Evolutionary conservation across 331 rosid genomes (phyloP).

Genomic region (Saraca asoca): DNA sequence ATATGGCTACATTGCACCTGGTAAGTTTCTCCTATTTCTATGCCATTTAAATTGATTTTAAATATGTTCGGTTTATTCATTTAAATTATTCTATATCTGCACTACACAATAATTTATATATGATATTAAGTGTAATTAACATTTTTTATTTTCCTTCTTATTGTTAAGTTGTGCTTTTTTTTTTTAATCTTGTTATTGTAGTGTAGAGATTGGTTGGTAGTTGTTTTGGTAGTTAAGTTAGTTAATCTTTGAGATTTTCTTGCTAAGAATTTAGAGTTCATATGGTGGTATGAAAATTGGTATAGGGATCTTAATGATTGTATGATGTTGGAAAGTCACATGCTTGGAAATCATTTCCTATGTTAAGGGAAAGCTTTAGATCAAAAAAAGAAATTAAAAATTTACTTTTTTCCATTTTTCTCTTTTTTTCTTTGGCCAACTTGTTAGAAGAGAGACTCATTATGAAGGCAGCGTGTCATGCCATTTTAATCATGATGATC

Average conservation of each 20-base stretch:
- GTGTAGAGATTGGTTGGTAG: background rate
- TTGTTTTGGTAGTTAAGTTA: constrained; percentile 36
- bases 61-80: background rate
- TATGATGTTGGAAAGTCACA: background rate
- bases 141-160: too few relatives aligned
- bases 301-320: constrained; percentile 25
- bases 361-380: background rate
- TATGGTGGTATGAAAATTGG: constrained; percentile 1
- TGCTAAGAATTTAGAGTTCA: background rate
- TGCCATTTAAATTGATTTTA: too few relatives aligned
- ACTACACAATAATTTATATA: too few relatives aligned
- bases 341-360: background rate
- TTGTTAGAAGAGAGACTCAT: constrained; percentile 16
- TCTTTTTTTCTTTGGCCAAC: background rate
- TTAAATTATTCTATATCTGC: too few relatives aligned
- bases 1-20: constrained; percentile 95
- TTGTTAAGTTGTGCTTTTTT: too few relatives aligned
- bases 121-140: too few relatives aligned
- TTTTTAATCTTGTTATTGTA: too few relatives aligned
- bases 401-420: background rate
- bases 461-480: constrained; percentile 19
- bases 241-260: constrained; percentile 12
- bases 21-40: constrained; percentile 37
- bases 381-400: background rate
- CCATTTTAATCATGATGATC: constrained; percentile 31